phyloP scores from a whole-genome alignment of 176 grass and related monocot species.

The Pharus latifolius region DNA sequence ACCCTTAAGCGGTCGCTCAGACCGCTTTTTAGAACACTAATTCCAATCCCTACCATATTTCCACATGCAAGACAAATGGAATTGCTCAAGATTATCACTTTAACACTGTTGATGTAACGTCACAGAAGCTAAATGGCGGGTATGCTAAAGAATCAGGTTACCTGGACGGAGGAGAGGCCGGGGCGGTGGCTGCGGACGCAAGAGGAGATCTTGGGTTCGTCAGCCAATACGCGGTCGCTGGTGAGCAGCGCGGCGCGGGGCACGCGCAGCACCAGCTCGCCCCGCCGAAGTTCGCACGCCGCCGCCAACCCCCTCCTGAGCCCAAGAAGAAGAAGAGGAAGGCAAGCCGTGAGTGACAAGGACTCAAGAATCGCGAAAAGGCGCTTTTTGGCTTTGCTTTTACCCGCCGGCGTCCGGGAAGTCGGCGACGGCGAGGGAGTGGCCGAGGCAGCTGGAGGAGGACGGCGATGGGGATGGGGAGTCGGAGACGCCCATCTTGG shows the following conservation, averaged over 20 bases:
- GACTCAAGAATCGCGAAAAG: neutral
- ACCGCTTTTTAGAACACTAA: too few species aligned
- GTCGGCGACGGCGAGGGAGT: constrained; percentile 47
- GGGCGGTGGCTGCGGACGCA: constrained; percentile 9
- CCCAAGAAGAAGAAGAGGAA: neutral
- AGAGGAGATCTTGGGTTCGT: constrained; percentile 37
- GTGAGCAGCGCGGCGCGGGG: constrained; percentile 65
- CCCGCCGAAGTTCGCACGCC: constrained; percentile 44
- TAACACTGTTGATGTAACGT: too few species aligned
- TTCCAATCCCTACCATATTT: too few species aligned
- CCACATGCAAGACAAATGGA: too few species aligned
- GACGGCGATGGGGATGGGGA: neutral
- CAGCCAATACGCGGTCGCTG: constrained; percentile 41
- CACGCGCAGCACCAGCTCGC: constrained; percentile 67
- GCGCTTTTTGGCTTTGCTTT: neutral
- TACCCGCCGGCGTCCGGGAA: constrained; percentile 80
- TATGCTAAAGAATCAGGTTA: too few species aligned
- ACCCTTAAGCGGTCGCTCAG: too few species aligned
- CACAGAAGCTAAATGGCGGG: neutral
- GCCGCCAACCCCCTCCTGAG: constrained; percentile 79
- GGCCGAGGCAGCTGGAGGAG: constrained; percentile 20
- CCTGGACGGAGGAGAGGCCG: constrained; percentile 54
- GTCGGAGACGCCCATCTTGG: constrained; percentile 67
- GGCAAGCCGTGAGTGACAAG: neutral
- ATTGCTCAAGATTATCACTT: too few species aligned